A percentile compares a stretch with the other conserved stretches of the same genome.
These are phyloP conservation scores for Talaromyces islandicus DNA, from an alignment of 2,329 filamentous ascomycete species.

Conservation along the genomic window DNA sequence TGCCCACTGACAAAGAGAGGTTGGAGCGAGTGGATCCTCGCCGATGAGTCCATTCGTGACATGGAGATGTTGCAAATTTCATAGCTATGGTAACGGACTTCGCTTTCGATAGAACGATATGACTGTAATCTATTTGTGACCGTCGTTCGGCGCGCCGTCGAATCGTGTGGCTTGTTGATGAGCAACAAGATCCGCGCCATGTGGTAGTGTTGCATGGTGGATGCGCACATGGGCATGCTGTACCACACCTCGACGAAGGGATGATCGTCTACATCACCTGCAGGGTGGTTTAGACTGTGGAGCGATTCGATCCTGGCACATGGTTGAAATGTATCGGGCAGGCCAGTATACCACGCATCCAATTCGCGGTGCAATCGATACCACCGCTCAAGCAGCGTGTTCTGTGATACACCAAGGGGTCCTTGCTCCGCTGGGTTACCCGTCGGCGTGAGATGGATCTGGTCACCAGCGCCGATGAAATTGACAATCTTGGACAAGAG, in stretches of 20 bases:
- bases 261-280: conserved; percentile 18
- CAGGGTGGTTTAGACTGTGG: conserved; percentile 15
- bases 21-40: conserved; percentile 56
- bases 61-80: conserved; percentile 59
- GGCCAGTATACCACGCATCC: conserved; percentile 52
- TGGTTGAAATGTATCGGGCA: conserved; percentile 56
- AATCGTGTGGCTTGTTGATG: conserved; percentile 37
- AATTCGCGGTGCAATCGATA: conserved; percentile 51
- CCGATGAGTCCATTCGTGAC: conserved; percentile 51
- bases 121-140: conserved; percentile 50
- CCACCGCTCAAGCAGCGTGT: conserved; percentile 44
- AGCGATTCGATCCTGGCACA: conserved; percentile 45
- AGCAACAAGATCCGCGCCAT: conserved; percentile 38
- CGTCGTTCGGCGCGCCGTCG: conserved; percentile 45
- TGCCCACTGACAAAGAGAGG: conserved; percentile 59
- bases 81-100: conserved; percentile 52
- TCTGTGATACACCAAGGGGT: conserved; percentile 30
- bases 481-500: conserved; percentile 62
- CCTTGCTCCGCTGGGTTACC: conserved; percentile 19
- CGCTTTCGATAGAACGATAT: conserved; percentile 53
- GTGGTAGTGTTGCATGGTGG: conserved; percentile 49
- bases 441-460: conserved; percentile 29
- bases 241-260: conserved; percentile 57
- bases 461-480: conserved; percentile 55
- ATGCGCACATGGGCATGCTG: conserved; percentile 59